A percentile compares a stretch with the other conserved stretches of the same genome.
These are phyloP conservation scores for Medicago truncatula DNA, from an alignment of 306 rosid species.

Conservation along the genomic window DNA sequence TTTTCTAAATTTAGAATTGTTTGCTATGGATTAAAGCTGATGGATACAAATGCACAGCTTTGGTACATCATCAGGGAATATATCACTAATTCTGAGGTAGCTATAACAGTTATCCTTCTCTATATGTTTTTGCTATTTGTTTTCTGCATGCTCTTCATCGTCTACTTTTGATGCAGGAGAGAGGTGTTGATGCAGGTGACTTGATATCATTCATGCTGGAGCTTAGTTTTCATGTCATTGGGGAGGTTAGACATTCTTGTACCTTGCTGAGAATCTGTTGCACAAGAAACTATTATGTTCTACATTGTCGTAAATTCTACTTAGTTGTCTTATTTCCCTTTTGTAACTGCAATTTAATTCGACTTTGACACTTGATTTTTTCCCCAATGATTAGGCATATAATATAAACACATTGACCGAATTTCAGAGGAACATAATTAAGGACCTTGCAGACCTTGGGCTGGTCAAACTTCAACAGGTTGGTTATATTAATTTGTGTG, in stretches of 20 bases:
- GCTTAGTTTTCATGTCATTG: conserved; percentile 96
- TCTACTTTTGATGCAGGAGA: conserved; percentile 66
- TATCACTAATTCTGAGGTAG: conserved; percentile 93
- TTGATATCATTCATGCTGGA: conserved; percentile 90
- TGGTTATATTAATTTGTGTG: conserved; percentile 54
- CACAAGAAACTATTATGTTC: conserved; percentile 18
- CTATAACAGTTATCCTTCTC: conserved; percentile 7
- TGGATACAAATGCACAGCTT: conserved; percentile 97
- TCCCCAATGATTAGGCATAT: conserved; percentile 69
- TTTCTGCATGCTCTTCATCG: conserved; percentile 30
- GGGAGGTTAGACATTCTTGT: conserved; percentile 67
- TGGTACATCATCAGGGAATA: conserved; percentile 98
- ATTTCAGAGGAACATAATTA: conserved; percentile 68
- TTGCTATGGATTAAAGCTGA: conserved; percentile 67
- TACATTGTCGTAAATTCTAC: conserved; percentile 12
- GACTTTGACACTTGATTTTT: conserved; percentile 36
- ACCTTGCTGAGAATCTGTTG: conserved; percentile 24
- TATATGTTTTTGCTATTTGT: conserved; percentile 23
- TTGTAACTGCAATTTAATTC: conserved; percentile 28
- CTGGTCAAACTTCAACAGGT: conserved; percentile 97
- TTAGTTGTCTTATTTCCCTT: conserved; percentile 23
- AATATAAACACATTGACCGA: conserved; percentile 73
- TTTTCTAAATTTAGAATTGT: conserved; percentile 46
- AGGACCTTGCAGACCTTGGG: conserved; percentile 95
- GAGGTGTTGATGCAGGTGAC: conserved; percentile 86